Evolutionary conservation across 306 rosid species (phyloP).

Genomic region (Psophocarpus tetragonolobus): DNA sequence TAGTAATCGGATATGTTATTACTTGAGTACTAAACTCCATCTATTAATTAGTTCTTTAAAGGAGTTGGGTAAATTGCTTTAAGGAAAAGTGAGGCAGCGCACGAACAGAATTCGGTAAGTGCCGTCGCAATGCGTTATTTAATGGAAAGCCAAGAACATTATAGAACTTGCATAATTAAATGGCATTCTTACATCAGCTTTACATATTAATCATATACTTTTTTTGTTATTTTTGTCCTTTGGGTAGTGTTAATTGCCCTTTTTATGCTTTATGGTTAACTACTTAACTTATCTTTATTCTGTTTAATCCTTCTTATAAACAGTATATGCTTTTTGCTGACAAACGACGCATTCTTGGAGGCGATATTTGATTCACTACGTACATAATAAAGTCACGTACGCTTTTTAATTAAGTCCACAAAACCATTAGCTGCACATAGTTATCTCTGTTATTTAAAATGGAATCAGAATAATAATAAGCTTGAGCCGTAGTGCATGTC

Average conservation of each 20-base stretch:
- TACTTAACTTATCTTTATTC: neutral
- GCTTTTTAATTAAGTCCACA: neutral
- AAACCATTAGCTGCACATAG: neutral
- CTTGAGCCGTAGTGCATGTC: neutral
- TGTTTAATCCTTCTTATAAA: neutral
- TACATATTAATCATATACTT: neutral
- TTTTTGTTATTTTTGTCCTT: neutral
- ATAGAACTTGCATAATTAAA: neutral
- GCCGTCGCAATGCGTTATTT: neutral
- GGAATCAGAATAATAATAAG: neutral
- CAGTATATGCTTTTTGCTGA: neutral
- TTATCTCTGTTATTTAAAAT: neutral
- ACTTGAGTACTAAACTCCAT: neutral
- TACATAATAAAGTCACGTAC: neutral
- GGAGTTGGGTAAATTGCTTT: neutral
- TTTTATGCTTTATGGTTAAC: neutral
- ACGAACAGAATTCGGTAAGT: neutral
- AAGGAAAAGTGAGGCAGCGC: conserved; percentile 6
- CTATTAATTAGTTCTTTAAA: neutral
- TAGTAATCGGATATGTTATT: conserved; percentile 11
- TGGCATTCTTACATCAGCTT: neutral
- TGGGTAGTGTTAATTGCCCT: neutral
- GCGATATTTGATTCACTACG: neutral
- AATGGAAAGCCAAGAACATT: neutral
- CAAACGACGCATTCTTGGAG: neutral